A percentile compares a stretch with the other conserved stretches of the same genome.
Conservation (phyloP, 2,329 filamentous ascomycete genomes). For the Calonectria hawksworthii region DNA sequence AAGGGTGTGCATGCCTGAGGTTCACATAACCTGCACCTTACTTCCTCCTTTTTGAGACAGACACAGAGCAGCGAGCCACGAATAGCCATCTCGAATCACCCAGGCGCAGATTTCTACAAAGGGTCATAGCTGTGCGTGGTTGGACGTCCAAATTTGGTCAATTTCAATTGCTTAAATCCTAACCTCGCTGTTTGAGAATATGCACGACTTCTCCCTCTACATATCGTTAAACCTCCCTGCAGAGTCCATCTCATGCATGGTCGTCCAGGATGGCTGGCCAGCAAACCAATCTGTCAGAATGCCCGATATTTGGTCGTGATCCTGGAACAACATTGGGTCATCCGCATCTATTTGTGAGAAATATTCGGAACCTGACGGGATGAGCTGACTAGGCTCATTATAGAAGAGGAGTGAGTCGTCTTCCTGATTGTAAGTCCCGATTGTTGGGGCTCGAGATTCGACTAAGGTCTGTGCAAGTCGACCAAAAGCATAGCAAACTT, state of each 20-base stretch:
- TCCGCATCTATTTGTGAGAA: neutral
- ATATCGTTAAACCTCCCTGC: neutral
- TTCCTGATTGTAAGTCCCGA: neutral
- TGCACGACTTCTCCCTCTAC: neutral
- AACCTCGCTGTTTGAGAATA: neutral
- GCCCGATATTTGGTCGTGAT: neutral
- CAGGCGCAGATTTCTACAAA: neutral
- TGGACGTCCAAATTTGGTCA: neutral
- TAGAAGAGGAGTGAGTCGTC: neutral
- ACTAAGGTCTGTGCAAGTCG: constrained; percentile 33
- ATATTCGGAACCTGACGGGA: neutral
- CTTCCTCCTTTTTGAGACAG: too few species aligned
- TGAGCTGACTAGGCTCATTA: neutral
- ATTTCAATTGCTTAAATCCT: neutral
- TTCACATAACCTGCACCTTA: too few species aligned
- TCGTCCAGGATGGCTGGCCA: neutral
- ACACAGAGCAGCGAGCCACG: too few species aligned
- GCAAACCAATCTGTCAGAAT: neutral
- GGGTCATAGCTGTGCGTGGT: too few species aligned
- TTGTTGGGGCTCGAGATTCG: constrained; percentile 13
- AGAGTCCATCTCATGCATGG: neutral
- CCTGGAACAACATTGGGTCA: neutral
- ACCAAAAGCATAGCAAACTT: constrained; percentile 34
- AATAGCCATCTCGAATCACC: neutral
- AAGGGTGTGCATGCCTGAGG: too few species aligned